Base-by-base conservation (phyloP, 768 basidiomycete genomes). In the Boletus sp. region DNA sequence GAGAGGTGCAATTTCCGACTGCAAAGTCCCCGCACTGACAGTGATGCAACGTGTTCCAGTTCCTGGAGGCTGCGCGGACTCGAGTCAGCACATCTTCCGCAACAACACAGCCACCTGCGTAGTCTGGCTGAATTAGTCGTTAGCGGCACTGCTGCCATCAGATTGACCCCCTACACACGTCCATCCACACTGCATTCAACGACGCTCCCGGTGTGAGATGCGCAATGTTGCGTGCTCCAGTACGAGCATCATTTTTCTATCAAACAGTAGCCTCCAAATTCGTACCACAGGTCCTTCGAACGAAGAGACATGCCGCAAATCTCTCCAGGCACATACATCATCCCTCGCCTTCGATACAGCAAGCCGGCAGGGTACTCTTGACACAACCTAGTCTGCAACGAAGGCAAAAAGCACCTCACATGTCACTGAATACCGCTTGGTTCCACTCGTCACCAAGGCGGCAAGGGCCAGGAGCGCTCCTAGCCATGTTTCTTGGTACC, bases 401-500 rank as follows among this genome's bases (percentile, higher is more conserved):
- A 44, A 52, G 41, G 27, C 59, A 39, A 49, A n/a, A 59, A 52
- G 13, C 53, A 7, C 45, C 30, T 7, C 30, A 43, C 30, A 14
- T 32, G n/a, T 35, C 48, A 11, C 34, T 30, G 19, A 54, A 44
- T 44, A 51, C 45, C 17, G 59, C 68, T 43, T 56, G 44, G 41
- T 80, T 82, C 55, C 80, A 81, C 50, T 66, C 78, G 10, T 77
- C 79, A 2, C 64, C 58, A 25, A 54, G 51, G 2, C 70, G 63
- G 38, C 65, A 75, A 33, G 69, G 58, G 5, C 39, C 56, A 2
- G 45, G 21, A 5, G 44, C 27, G 11, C 34, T 84, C 21, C 64
- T 88, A 43, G 77, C 82, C 1, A 35, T 87, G n/a, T 71, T 83
- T 23, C 69, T 85, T n/a, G 80, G 77, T 7, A 67, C 84, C 19